Percentiles rank a stretch among this genome's conserved stretches.
These are phyloP conservation scores for Serendipita sp. DNA, from an alignment of 768 basidiomycete species.

Conservation along the genomic window DNA sequence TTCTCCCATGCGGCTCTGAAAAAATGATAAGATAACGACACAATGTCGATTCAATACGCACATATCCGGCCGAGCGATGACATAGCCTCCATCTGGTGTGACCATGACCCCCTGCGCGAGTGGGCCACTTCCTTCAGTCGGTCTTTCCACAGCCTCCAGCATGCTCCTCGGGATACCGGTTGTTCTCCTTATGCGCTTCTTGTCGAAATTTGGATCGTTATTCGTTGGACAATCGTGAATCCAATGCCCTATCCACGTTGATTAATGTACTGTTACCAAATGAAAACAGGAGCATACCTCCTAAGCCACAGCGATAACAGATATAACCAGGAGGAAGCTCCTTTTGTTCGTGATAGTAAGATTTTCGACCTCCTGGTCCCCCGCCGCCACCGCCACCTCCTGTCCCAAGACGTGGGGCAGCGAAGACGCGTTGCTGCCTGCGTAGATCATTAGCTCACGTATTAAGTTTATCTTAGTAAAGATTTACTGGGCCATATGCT, in stretches of 20 bases:
- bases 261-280: neutral
- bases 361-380: constrained; percentile 22
- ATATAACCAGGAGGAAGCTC: constrained; percentile 91
- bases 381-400: constrained; percentile 25
- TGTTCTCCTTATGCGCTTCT: constrained; percentile 88
- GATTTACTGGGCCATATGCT: constrained; percentile 92
- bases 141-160: constrained; percentile 88
- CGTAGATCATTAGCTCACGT: constrained; percentile 16
- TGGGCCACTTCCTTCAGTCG: constrained; percentile 38
- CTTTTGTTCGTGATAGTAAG: constrained; percentile 36
- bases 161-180: constrained; percentile 98
- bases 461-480: constrained; percentile 33
- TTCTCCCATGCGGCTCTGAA: constrained; percentile 87
- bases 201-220: constrained; percentile 86
- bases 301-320: constrained; percentile 95
- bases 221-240: constrained; percentile 98
- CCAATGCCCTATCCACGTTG: constrained; percentile 66
- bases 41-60: constrained; percentile 28
- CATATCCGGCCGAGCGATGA: constrained; percentile 93
- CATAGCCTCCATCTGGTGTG: constrained; percentile 95
- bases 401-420: constrained; percentile 43
- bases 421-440: constrained; percentile 56
- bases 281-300: constrained; percentile 36
- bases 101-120: constrained; percentile 88
- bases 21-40: neutral